These are phyloP conservation scores for Persicaria tinctoria DNA, from an alignment of 148 eudicot species.

Conservation along the genomic window DNA sequence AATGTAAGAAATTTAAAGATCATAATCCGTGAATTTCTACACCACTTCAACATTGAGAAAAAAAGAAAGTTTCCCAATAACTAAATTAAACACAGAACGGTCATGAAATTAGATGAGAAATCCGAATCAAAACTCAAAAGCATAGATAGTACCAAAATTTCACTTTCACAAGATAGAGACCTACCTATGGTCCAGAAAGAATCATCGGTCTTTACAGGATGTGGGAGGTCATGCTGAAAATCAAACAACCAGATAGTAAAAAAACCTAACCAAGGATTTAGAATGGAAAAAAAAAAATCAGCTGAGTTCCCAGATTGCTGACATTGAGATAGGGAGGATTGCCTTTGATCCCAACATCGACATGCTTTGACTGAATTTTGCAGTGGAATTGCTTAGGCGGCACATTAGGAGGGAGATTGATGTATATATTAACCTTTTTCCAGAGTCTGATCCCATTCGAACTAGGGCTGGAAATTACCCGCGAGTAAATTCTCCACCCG, in stretches of 20 bases:
- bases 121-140: background rate
- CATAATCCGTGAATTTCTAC: no score
- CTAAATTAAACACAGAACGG: no score
- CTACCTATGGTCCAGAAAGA: constrained; percentile 94
- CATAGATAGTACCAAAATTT: background rate
- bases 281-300: background rate
- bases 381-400: constrained; percentile 61
- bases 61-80: no score
- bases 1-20: background rate
- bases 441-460: constrained; percentile 91
- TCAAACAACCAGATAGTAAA: constrained; percentile 3
- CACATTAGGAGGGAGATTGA: constrained; percentile 60
- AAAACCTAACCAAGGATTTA: background rate
- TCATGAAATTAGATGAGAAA: background rate
- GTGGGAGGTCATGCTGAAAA: constrained; percentile 52
- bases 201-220: constrained; percentile 75
- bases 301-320: background rate
- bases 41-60: no score
- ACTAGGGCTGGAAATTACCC: no score
- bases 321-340: constrained; percentile 12
- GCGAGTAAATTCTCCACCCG: no score
- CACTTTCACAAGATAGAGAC: background rate
- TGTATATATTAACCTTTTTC: constrained; percentile 92
- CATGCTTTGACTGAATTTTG: constrained; percentile 71
- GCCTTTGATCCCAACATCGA: constrained; percentile 30